Percentiles rank a stretch among this genome's conserved stretches.
Conservation (phyloP, 306 rosid genomes). For the Erythrophleum fordii region DNA sequence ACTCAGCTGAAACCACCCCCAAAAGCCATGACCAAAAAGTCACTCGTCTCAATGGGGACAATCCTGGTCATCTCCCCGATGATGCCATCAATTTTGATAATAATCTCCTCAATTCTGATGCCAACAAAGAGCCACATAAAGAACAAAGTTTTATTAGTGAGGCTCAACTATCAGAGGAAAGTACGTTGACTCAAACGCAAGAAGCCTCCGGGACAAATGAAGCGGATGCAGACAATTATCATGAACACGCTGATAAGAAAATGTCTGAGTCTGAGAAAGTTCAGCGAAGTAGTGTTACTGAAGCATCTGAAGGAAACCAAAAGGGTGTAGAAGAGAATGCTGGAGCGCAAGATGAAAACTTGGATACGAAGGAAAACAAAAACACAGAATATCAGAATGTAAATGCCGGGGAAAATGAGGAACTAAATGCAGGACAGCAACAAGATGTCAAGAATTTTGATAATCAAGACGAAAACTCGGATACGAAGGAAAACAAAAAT, state of each 20-base stretch:
- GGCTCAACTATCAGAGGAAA: constrained; percentile 59
- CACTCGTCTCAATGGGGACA: constrained; percentile 56
- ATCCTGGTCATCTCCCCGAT: constrained; percentile 76
- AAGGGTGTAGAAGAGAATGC: constrained; percentile 24
- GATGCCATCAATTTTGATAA: constrained; percentile 75
- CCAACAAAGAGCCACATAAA: constrained; percentile 31
- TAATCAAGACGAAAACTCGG: constrained; percentile 24
- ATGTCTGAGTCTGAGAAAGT: constrained; percentile 39
- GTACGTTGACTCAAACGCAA: constrained; percentile 45
- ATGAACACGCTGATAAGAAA: constrained; percentile 35
- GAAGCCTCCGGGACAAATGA: constrained; percentile 32
- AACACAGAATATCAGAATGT: constrained; percentile 26
- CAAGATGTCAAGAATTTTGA: constrained; percentile 32
- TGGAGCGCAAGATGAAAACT: constrained; percentile 24
- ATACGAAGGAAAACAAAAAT: constrained; percentile 10
- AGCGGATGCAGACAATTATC: neutral
- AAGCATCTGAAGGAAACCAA: constrained; percentile 34
- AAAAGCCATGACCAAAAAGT: constrained; percentile 23
- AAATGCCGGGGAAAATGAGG: constrained; percentile 34
- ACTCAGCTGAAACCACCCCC: constrained; percentile 11
- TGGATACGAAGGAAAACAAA: constrained; percentile 16
- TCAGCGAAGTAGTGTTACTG: constrained; percentile 25
- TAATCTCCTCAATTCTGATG: neutral
- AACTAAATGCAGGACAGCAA: constrained; percentile 27
- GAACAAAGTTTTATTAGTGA: constrained; percentile 31